These are phyloP conservation scores for Stentor coeruleus DNA, from an alignment of 73 alveolate species.

Conservation along the genomic window DNA sequence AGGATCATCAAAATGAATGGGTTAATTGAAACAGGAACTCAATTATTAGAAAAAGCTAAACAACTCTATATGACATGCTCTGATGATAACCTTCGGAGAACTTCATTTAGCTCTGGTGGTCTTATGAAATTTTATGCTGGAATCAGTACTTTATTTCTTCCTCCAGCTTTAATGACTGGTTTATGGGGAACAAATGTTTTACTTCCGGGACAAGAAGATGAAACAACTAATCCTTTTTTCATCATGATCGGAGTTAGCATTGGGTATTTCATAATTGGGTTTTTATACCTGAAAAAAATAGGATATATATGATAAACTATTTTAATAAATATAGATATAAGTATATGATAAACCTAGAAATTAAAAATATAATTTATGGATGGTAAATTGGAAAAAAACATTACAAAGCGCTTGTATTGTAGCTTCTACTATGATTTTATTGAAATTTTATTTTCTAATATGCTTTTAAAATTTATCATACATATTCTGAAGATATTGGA, in stretches of 20 bases:
- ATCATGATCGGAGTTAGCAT: not conserved
- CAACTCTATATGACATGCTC: not conserved
- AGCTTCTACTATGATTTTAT: no score
- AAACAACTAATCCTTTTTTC: not conserved
- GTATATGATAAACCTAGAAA: no score
- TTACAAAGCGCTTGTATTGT: no score
- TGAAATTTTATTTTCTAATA: no score
- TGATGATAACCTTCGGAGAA: not conserved
- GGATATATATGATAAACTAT: not conserved
- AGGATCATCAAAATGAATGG: not conserved
- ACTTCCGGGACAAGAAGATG: not conserved
- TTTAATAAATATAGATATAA: no score
- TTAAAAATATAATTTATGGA: no score
- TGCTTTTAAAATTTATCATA: no score
- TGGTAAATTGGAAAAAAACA: no score
- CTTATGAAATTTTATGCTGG: not conserved
- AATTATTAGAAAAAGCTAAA: not conserved
- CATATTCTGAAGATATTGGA: no score
- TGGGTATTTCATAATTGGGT: not conserved
- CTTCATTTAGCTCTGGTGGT: not conserved
- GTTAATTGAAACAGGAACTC: not conserved
- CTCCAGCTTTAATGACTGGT: conserved; percentile 9
- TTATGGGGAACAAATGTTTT: not conserved
- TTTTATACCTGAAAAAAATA: not conserved
- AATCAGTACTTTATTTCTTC: not conserved